phyloP scores from a whole-genome alignment of 768 basidiomycete species.

The Amanita rimosa region DNA sequence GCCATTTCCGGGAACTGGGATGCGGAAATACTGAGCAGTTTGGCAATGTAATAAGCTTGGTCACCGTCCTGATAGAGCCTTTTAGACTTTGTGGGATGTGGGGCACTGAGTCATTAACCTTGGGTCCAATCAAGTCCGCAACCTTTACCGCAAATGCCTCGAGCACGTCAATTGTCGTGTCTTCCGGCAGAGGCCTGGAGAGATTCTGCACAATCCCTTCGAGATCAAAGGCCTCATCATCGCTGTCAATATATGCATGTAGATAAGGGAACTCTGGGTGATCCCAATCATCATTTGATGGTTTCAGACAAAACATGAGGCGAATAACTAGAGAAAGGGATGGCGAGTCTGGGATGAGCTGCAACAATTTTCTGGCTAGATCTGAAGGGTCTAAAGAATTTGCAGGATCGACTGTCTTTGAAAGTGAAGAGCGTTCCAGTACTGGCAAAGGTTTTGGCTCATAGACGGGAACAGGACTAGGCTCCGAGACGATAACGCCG shows the following conservation, averaged over 20 bases:
- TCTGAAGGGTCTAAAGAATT: slow-evolving; percentile 45
- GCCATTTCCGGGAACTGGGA: slow-evolving; percentile 58
- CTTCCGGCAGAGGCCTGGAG: slow-evolving; percentile 49
- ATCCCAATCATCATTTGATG: slow-evolving; percentile 73
- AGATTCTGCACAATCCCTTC: slow-evolving; percentile 43
- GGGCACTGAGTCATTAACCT: slow-evolving; percentile 30
- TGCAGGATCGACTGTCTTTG: slow-evolving; percentile 48
- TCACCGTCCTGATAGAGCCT: slow-evolving; percentile 28
- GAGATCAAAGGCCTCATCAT: slow-evolving; percentile 41
- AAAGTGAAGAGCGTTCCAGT: slow-evolving; percentile 26
- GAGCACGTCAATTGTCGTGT: slow-evolving; percentile 36
- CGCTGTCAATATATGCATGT: slow-evolving; percentile 47
- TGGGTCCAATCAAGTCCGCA: slow-evolving; percentile 40
- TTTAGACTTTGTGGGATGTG: neutral
- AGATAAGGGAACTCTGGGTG: slow-evolving; percentile 61
- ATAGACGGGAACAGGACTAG: slow-evolving; percentile 24
- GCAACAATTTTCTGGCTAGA: slow-evolving; percentile 51
- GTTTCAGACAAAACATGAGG: slow-evolving; percentile 74
- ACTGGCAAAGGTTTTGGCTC: slow-evolving; percentile 28
- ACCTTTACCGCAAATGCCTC: slow-evolving; percentile 45
- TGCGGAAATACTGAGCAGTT: slow-evolving; percentile 50
- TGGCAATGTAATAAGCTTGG: slow-evolving; percentile 51
- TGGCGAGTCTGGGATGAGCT: slow-evolving; percentile 50
- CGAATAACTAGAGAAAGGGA: slow-evolving; percentile 54
- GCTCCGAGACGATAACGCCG: slow-evolving; percentile 42